Evolutionary conservation across 2,329 filamentous ascomycete species (phyloP).

Genomic region (Fusarium humuli): DNA sequence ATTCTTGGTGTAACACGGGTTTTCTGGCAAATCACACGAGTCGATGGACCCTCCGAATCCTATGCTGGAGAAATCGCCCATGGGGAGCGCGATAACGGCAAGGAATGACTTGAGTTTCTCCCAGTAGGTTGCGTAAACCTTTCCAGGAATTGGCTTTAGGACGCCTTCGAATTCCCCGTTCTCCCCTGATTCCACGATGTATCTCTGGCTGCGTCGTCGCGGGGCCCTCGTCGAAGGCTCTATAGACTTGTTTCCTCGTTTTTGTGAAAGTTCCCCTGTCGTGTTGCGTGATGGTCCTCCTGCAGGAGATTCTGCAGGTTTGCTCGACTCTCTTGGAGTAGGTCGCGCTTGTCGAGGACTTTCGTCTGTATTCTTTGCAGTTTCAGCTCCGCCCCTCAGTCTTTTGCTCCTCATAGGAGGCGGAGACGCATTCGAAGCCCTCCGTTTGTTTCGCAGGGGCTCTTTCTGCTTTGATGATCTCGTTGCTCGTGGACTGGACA

Average conservation of each 20-base stretch:
- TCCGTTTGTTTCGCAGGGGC: neutral
- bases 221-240: neutral
- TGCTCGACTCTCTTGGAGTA: neutral
- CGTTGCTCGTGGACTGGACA: neutral
- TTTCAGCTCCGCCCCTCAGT: neutral
- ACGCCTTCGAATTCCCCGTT: constrained; percentile 3
- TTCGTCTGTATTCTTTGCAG: neutral
- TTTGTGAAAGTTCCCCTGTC: neutral
- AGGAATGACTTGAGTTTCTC: constrained; percentile 17
- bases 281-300: neutral
- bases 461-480: neutral
- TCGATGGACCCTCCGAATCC: constrained; percentile 10
- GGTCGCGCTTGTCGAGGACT: neutral
- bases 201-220: constrained; percentile 1
- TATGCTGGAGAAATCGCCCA: constrained; percentile 7
- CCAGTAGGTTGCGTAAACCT: constrained; percentile 15
- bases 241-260: neutral
- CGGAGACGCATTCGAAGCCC: neutral
- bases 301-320: neutral
- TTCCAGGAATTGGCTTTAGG: neutral
- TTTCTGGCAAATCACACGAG: neutral
- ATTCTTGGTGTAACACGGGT: constrained; percentile 1
- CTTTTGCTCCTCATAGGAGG: neutral
- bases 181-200: neutral
- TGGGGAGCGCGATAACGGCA: constrained; percentile 9